Evolutionary conservation across 441 rosid species (phyloP).

Genomic region (Adansonia rubrostipa): DNA sequence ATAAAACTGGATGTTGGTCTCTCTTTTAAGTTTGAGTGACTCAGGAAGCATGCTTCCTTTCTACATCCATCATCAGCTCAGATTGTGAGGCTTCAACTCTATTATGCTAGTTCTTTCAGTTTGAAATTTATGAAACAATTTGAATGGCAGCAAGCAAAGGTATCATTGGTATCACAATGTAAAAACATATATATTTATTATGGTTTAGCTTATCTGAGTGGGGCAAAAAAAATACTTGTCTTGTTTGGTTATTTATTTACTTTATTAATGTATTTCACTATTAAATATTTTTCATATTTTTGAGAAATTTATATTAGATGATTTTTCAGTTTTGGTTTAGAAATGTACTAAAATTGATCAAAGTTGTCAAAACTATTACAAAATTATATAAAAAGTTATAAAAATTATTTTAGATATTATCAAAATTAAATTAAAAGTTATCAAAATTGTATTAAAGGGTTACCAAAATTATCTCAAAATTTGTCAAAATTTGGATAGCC

Average conservation of each 20-base stretch:
- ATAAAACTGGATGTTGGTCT: neutral
- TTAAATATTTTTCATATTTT: too few relatives aligned
- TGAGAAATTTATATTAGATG: too few relatives aligned
- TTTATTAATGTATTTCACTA: neutral
- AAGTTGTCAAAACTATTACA: too few relatives aligned
- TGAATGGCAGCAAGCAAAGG: neutral
- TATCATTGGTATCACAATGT: slow-evolving; percentile 20
- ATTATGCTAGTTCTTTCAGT: neutral
- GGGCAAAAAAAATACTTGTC: neutral
- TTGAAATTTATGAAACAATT: slow-evolving; percentile 12
- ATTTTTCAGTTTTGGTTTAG: too few relatives aligned
- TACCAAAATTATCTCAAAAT: too few relatives aligned
- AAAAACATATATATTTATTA: slow-evolving; percentile 11
- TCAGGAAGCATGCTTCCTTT: neutral
- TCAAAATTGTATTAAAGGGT: too few relatives aligned
- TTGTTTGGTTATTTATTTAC: neutral
- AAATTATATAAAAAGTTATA: too few relatives aligned
- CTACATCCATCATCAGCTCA: slow-evolving; percentile 5
- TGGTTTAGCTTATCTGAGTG: slow-evolving; percentile 12
- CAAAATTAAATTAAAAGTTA: too few relatives aligned
- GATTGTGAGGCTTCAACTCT: slow-evolving; percentile 7
- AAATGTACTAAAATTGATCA: too few relatives aligned
- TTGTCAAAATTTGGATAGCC: too few relatives aligned
- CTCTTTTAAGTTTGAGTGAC: neutral
- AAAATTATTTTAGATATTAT: too few relatives aligned